Conservation (phyloP, 768 basidiomycete genomes). For the Xerocomus brunneocitrinus region DNA sequence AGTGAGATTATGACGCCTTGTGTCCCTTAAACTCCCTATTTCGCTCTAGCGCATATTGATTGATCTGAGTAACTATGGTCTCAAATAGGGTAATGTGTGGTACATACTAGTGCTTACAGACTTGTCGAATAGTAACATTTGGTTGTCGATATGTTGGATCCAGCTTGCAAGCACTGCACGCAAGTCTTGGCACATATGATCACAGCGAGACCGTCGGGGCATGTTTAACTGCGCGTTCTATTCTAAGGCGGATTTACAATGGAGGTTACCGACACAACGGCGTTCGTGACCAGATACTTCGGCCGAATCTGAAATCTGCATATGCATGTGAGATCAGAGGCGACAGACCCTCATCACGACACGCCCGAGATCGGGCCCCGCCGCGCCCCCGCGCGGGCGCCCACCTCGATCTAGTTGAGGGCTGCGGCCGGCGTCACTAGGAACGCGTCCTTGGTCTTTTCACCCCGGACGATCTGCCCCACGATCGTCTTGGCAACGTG, state of each 20-base stretch:
- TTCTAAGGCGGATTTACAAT: neutral
- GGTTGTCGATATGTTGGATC: neutral
- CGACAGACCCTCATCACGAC: neutral
- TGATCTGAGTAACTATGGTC: neutral
- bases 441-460: slow-evolving; percentile 31
- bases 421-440: slow-evolving; percentile 9
- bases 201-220: neutral
- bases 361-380: neutral
- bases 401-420: neutral
- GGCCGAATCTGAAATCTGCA: neutral
- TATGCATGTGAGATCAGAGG: neutral
- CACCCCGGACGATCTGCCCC: slow-evolving; percentile 64
- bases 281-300: neutral
- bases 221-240: neutral
- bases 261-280: neutral
- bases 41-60: slow-evolving; percentile 3
- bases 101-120: neutral
- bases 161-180: neutral
- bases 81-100: neutral
- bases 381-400: neutral
- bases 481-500: slow-evolving; percentile 55
- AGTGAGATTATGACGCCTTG: neutral
- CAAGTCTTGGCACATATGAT: neutral
- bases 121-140: neutral
- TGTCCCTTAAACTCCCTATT: neutral